These are phyloP conservation scores for Pseudozyma hubeiensis DNA, from an alignment of 1,284 basidiomycete genomes.

Conservation along the genomic window DNA sequence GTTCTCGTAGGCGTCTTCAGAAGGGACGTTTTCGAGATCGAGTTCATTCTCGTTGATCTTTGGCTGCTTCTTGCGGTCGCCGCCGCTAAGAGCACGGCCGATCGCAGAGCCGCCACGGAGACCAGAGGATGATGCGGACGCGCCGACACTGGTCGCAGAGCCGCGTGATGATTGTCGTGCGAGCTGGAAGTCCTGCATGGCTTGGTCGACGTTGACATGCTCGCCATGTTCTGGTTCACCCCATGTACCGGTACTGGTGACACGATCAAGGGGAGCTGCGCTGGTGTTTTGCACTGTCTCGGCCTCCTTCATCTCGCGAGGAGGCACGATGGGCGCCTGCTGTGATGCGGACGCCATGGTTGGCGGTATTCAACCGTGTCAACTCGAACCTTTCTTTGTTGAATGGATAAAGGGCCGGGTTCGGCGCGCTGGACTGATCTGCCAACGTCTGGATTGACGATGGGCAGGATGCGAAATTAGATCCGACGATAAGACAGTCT, in stretches of 20 bases:
- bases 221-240: constrained; percentile 49
- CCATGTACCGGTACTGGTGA: constrained; percentile 50
- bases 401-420: too few species aligned
- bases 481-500: too few species aligned
- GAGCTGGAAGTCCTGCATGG: constrained; percentile 46
- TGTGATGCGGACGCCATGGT: constrained; percentile 10
- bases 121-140: constrained; percentile 11
- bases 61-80: constrained; percentile 12
- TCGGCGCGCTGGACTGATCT: too few species aligned
- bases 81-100: constrained; percentile 27
- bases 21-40: constrained; percentile 16
- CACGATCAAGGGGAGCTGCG: constrained; percentile 7
- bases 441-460: too few species aligned
- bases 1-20: constrained; percentile 11
- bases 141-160: constrained; percentile 2
- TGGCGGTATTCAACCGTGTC: background rate
- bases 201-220: constrained; percentile 47
- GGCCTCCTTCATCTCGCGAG: constrained; percentile 6
- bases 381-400: too few species aligned
- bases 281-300: background rate
- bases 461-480: too few species aligned
- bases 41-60: constrained; percentile 25
- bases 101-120: constrained; percentile 15
- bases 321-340: constrained; percentile 8
- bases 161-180: constrained; percentile 28